Conservation (phyloP, 2,329 filamentous ascomycete species). For the Stagonosporopsis vannaccii region DNA sequence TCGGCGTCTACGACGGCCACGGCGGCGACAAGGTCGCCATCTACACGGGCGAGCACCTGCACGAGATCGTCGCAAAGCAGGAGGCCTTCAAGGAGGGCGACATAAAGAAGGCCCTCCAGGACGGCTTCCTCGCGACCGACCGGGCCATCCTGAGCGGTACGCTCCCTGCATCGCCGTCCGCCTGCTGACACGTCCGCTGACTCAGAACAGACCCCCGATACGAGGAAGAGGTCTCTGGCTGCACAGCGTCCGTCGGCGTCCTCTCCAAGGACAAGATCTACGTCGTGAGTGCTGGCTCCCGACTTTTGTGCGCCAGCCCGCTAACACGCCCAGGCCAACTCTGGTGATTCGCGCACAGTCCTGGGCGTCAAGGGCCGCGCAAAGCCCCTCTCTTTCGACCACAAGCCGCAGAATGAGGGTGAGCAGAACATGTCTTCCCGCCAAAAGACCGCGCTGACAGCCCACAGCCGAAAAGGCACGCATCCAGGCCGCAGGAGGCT, state of each 20-base stretch:
- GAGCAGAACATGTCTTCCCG: slow-evolving; percentile 24
- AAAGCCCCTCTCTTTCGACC: slow-evolving; percentile 98
- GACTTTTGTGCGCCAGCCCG: neutral
- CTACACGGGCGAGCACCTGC: slow-evolving; percentile 90
- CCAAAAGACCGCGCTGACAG: slow-evolving; percentile 24
- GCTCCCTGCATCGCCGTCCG: slow-evolving; percentile 21
- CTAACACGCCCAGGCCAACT: slow-evolving; percentile 75
- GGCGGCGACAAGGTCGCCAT: slow-evolving; percentile 95
- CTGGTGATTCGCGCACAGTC: slow-evolving; percentile 93
- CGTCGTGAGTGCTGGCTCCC: slow-evolving; percentile 72
- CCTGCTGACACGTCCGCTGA: slow-evolving; percentile 34
- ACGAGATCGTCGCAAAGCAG: slow-evolving; percentile 94
- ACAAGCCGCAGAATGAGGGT: slow-evolving; percentile 99
- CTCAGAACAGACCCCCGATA: slow-evolving; percentile 82
- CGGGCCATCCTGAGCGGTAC: slow-evolving; percentile 93
- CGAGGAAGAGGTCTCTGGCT: slow-evolving; percentile 97
- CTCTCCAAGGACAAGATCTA: slow-evolving; percentile 93
- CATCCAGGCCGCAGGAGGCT: slow-evolving; percentile 93
- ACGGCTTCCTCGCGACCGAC: slow-evolving; percentile 95
- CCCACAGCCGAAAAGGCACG: slow-evolving; percentile 88
- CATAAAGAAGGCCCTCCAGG: slow-evolving; percentile 94
- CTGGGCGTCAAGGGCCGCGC: slow-evolving; percentile 95
- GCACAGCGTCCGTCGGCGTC: slow-evolving; percentile 90
- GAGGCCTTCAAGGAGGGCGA: slow-evolving; percentile 90
- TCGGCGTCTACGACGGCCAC: slow-evolving; percentile 97